Evolutionary conservation across 192 early-diverging fungal genomes (phyloP).

Genomic region (Pilobolus umbonatus): DNA sequence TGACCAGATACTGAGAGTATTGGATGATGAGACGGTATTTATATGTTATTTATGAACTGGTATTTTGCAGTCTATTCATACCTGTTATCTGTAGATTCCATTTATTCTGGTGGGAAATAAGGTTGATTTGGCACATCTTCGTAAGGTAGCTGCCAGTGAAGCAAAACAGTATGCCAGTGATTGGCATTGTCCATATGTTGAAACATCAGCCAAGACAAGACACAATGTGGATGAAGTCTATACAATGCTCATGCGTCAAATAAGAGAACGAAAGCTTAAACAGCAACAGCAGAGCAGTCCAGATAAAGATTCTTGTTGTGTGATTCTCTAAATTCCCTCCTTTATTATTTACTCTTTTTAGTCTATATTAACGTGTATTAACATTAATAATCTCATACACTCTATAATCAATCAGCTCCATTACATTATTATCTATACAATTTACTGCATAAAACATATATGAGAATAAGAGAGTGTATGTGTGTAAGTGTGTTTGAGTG

Average conservation of each 20-base stretch:
- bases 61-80: no score
- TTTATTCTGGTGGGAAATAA: conserved; percentile 86
- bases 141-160: conserved; percentile 60
- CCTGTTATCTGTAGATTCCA: conserved; percentile 47
- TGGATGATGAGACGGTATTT: conserved; percentile 72
- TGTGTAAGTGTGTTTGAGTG: no score
- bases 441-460: no score
- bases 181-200: conserved; percentile 66
- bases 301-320: conserved; percentile 20
- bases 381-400: no score
- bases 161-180: conserved; percentile 54
- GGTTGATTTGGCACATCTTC: conserved; percentile 54
- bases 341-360: background rate
- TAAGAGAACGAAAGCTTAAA: conserved; percentile 60
- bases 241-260: conserved; percentile 70
- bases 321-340: conserved; percentile 19
- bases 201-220: conserved; percentile 72
- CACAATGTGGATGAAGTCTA: conserved; percentile 80
- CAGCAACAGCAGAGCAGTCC: conserved; percentile 7
- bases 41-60: background rate
- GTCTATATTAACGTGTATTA: background rate
- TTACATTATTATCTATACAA: no score
- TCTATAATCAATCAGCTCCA: no score
- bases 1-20: conserved; percentile 80
- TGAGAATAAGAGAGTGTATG: no score